Conservation (phyloP, 257 asterid genomes). For the Ballota nigra region DNA sequence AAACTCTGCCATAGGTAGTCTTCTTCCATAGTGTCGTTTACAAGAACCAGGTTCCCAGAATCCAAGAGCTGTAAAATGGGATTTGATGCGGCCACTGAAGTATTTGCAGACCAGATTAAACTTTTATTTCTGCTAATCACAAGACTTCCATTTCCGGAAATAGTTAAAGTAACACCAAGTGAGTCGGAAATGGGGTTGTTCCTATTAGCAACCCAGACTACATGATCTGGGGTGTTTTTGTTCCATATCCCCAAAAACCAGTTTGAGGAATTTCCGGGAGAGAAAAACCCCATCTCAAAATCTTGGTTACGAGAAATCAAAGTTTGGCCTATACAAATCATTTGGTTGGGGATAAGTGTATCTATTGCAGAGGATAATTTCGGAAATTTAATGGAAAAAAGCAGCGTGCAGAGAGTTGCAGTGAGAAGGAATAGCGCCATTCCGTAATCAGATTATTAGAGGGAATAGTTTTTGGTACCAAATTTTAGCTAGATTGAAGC, state of each 20-base stretch:
- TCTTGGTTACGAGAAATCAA: conserved; percentile 24
- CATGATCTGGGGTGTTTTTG: conserved; percentile 19
- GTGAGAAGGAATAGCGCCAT: not conserved
- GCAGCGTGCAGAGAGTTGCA: not conserved
- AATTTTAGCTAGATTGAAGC: too few species aligned
- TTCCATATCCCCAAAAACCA: conserved; percentile 33
- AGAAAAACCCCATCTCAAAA: conserved; percentile 37
- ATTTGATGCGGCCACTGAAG: conserved; percentile 7
- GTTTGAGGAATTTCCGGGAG: conserved; percentile 22
- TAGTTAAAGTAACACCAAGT: not conserved
- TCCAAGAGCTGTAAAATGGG: conserved; percentile 29
- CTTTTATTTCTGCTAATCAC: not conserved
- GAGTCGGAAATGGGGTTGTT: conserved; percentile 22
- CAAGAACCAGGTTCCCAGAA: conserved; percentile 29
- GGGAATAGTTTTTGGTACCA: too few species aligned
- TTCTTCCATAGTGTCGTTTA: not conserved
- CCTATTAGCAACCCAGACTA: conserved; percentile 37
- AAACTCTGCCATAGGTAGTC: conserved; percentile 38
- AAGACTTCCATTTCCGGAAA: conserved; percentile 9
- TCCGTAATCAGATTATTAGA: not conserved
- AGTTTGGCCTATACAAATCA: conserved; percentile 19
- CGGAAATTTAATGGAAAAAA: not conserved
- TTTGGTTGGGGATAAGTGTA: conserved; percentile 23
- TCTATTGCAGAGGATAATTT: not conserved
- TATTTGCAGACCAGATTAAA: conserved; percentile 24